These are phyloP conservation scores for Kernera saxatilis DNA, from an alignment of 345 rosid species.

Conservation along the genomic window DNA sequence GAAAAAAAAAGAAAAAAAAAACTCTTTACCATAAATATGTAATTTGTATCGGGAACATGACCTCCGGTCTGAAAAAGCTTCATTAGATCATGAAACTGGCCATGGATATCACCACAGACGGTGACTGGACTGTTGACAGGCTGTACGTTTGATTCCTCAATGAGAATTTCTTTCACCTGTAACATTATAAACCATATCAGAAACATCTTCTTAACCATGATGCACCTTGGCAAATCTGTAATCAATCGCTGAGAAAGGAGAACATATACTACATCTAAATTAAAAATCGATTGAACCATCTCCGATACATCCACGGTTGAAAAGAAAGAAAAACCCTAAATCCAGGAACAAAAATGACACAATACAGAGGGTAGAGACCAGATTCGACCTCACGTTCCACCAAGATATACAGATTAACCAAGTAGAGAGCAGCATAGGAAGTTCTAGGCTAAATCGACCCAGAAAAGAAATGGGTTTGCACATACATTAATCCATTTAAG, in stretches of 20 bases:
- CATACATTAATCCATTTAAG: neutral
- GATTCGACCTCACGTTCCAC: conserved; percentile 10
- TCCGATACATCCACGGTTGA: neutral
- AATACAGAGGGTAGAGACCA: neutral
- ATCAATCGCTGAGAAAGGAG: neutral
- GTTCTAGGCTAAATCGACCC: neutral
- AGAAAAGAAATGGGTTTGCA: neutral
- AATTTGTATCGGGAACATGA: conserved; percentile 95
- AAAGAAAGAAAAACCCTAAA: conserved; percentile 15
- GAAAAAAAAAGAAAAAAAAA: neutral
- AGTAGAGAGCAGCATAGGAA: neutral
- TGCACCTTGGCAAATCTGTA: neutral
- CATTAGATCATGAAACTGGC: conserved; percentile 98
- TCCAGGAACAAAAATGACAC: neutral
- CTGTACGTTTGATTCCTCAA: conserved; percentile 97
- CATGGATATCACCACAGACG: conserved; percentile 98
- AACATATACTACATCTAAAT: neutral
- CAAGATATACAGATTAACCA: neutral
- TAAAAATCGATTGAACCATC: neutral
- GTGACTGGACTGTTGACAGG: conserved; percentile 99
- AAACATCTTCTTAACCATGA: neutral
- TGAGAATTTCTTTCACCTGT: conserved; percentile 90
- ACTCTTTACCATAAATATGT: conserved; percentile 81
- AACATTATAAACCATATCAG: conserved; percentile 1
- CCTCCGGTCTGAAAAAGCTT: conserved; percentile 98